Evolutionary conservation across 176 grass and related monocot species (phyloP), one percentile per base, ranked within the genome.

Genomic region (Puccinellia tenuiflora): DNA sequence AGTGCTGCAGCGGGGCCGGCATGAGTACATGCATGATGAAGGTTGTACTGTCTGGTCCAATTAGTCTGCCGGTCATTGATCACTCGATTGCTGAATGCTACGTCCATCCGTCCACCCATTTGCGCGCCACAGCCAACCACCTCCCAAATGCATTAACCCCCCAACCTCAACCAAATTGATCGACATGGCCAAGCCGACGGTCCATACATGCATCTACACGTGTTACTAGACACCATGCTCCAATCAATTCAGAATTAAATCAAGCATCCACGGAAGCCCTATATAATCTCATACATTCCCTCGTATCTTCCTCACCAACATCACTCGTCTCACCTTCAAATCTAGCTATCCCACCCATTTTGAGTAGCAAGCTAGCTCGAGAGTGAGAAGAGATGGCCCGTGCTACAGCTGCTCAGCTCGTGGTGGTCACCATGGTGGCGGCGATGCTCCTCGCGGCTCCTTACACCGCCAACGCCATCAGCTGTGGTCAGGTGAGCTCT

Each of bases 401-500:
- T 29, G 68, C n/a, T n/a, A n/a, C n/a, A n/a, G n/a, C n/a, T n/a
- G n/a, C 81, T 25, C 38, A 16, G 24, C 29, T 83, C 2, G 4
- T 83, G 17, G 39, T 51, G 26, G 63, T 79, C 16, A 60, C 79
- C 30, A 1, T 68, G 0, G 26, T 35, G 20, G 63, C 62, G 13
- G 40, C 79, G 50, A 50, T 92, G 38, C 54, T 86, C 16, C 12
- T 79, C 16, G 39, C 54, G 4, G 78, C 48, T 15, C 65, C 79
- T 25, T 40, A 47, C 38, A 42, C 38, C 38, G 4, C 53, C 18
- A 9, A n/a, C 26, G 76, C 81, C 14, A 31, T 90, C 16, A 82
- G 16, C 47, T 92, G 91, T 66, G 67, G 80, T 3, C 40, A 87
- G 29, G 87, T 92, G 13, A 48, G 14, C 46, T 85, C 76, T 3